Percentiles rank a stretch among this genome's conserved stretches.
These are phyloP conservation scores for Zangia roseola DNA, from an alignment of 768 basidiomycete genomes.

Conservation along the genomic window DNA sequence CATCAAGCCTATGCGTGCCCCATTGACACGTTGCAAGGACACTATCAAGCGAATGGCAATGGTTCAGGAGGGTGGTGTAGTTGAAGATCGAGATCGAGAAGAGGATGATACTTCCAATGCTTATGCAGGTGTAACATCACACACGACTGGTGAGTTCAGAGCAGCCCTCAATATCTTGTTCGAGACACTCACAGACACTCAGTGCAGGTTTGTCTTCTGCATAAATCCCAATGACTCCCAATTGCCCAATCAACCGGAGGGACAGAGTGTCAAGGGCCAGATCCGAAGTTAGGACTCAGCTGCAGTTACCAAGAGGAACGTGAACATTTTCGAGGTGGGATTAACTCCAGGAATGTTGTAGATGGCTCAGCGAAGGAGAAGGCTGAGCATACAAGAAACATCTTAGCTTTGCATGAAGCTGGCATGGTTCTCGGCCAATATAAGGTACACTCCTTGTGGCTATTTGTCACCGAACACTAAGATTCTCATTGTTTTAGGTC, in stretches of 20 bases:
- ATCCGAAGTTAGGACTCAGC: constrained; percentile 75
- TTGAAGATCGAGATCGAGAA: constrained; percentile 50
- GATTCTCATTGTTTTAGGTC: constrained; percentile 51
- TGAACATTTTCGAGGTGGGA: constrained; percentile 74
- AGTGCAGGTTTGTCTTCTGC: constrained; percentile 88
- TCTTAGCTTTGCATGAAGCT: constrained; percentile 56
- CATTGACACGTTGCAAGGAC: constrained; percentile 81
- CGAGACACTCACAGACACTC: constrained; percentile 81
- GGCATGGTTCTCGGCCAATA: constrained; percentile 82
- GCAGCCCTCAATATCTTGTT: constrained; percentile 79
- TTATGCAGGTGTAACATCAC: constrained; percentile 44
- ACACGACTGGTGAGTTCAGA: constrained; percentile 85
- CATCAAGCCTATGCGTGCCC: constrained; percentile 91
- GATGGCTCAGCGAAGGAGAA: constrained; percentile 61
- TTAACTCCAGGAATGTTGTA: constrained; percentile 73
- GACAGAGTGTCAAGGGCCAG: constrained; percentile 84
- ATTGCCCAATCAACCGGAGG: constrained; percentile 88
- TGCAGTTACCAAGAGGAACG: constrained; percentile 69
- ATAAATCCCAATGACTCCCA: constrained; percentile 92
- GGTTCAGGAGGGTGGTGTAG: constrained; percentile 31
- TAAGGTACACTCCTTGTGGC: constrained; percentile 54
- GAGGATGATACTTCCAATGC: constrained; percentile 38
- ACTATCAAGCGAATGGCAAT: constrained; percentile 54
- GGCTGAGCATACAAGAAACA: constrained; percentile 55
- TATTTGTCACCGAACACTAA: not conserved